Percentiles rank a stretch among this genome's conserved stretches.
phyloP scores from a whole-genome alignment of 805 yeast species.

The Isabelozyma gotoi region DNA sequence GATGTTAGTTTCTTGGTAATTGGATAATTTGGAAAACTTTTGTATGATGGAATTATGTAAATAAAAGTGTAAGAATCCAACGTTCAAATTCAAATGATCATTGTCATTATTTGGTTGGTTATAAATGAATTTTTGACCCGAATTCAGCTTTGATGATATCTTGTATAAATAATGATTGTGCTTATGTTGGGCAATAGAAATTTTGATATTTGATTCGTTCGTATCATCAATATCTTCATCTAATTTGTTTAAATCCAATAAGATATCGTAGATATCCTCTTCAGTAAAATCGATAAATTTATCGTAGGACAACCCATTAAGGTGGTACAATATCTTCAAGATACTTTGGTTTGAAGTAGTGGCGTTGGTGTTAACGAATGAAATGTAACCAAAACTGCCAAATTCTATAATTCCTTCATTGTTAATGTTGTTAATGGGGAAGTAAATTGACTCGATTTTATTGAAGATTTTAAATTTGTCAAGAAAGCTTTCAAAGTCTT shows the following conservation, averaged over 20 bases:
- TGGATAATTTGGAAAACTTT: conserved; percentile 20
- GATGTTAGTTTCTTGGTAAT: conserved; percentile 67
- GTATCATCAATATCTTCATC: conserved; percentile 6
- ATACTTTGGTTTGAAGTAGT: conserved; percentile 43
- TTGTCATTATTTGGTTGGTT: conserved; percentile 13
- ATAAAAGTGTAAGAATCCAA: conserved; percentile 6
- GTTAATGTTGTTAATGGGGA: conserved; percentile 44
- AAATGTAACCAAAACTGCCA: conserved; percentile 55
- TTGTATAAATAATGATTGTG: conserved; percentile 29
- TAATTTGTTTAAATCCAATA: conserved; percentile 7
- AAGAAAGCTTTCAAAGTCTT: conserved; percentile 33
- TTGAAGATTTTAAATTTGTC: conserved; percentile 47
- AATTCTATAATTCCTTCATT: conserved; percentile 14
- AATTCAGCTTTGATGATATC: conserved; percentile 2
- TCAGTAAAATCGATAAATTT: conserved; percentile 39
- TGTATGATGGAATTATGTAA: conserved; percentile 6
- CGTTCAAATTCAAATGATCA: conserved; percentile 6
- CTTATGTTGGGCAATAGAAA: conserved; percentile 37
- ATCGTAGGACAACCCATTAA: conserved; percentile 47
- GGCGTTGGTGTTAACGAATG: conserved; percentile 30
- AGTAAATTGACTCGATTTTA: conserved; percentile 48
- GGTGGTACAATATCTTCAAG: conserved; percentile 44
- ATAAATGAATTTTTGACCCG: background rate
- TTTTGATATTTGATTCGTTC: conserved; percentile 3
- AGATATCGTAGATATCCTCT: conserved; percentile 31